Evolutionary conservation across 2,329 filamentous ascomycete species (phyloP), one percentile per base, ranked within the genome.

Genomic region (Aspergillus sp.): DNA sequence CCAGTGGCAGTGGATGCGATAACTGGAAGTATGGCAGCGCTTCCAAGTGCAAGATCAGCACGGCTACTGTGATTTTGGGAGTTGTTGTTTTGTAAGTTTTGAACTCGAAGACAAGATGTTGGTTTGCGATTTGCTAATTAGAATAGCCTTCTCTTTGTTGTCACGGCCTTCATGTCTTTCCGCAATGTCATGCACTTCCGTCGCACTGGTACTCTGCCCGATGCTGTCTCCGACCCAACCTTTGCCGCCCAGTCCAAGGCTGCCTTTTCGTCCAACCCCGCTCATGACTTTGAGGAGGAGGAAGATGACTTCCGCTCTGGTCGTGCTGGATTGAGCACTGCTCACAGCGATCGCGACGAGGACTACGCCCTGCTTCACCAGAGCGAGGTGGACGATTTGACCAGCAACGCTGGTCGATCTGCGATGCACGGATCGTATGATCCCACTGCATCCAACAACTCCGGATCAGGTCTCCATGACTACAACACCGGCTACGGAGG

Each of bases 151-250:
- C 69, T 80, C 44, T 83, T 82, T 60, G 55, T 67, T 36, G 53
- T 69, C 13, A 81, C 79, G 1, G 65, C 70, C 43, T 72, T 63
- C 49, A 70, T 82, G 49, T 79, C 76, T 29, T 66, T 77, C 55
- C 73, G 76, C 56, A 77, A 75, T 48, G 68, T 80, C 44, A 66
- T 72, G 59, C 71, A 79, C 54, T 81, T 76, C 67, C 74, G 76
- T 49, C 73, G 74, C 50, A 78, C 76, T 37, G 79, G 79, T 46
- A 71, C 73, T 38, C 68, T 79, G 44, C 78, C 78, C 38, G 66
- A 69, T 31, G 59, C 64, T 2, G 59, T 64, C 34, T 64, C 66
- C 6, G 68, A 72, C 36, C 64, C 67, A 4, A 73, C 74, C 34
- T 73, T 76, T 56, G 71, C 74, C 12, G 68, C 69, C n/a, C 70